Evolutionary conservation across 148 eudicot genomes (phyloP), one percentile per base, ranked within the genome.

Genomic region (Rhododendron kiyosumense): DNA sequence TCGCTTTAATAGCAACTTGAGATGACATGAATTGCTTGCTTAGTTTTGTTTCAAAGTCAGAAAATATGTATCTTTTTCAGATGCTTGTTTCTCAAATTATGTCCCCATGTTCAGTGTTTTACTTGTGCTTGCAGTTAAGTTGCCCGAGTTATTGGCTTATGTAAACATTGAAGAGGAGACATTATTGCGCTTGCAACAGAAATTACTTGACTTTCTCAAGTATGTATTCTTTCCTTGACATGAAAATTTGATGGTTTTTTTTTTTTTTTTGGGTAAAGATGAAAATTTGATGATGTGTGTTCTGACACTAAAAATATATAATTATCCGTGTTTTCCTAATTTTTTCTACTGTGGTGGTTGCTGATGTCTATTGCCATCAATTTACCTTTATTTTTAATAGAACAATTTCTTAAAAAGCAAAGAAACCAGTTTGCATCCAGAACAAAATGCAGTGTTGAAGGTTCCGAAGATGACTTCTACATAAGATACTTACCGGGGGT

Each of bases 161-260:
- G 89, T 92, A 36, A 92, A 91, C 83, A 91, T 94, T 54, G 98
- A 94, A 86, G 97, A 95, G 86, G 97, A 94, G 84, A 90, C 95
- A 48, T 84, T 88, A 86, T 88, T 88, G 82, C 87, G 84, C 63
- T 88, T 95, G 94, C 97, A 93, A 89, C 96, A 93, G 88, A 93
- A 95, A 71, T 79, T 94, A 82, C 92, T 91, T 20, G 98, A 95
- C 87, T 94, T 95, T 86, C 91, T 95, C 82, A 95, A 93, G 98
- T 95, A 92, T 36, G 84, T 63, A 24, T 57, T 83, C 77, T 85
- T 45, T 63, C 78, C 46, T 43, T 48, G 22, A 24, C 73, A 36
- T 36, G 57, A 67, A 9, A 51, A 20, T 57, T 34, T 12, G 6
- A 48, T 71, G 63, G 34, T 0, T 32, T 32, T 32, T 32, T 32